phyloP scores from a whole-genome alignment of 2,329 filamentous ascomycete species.

The Epichloe gansuensis region DNA sequence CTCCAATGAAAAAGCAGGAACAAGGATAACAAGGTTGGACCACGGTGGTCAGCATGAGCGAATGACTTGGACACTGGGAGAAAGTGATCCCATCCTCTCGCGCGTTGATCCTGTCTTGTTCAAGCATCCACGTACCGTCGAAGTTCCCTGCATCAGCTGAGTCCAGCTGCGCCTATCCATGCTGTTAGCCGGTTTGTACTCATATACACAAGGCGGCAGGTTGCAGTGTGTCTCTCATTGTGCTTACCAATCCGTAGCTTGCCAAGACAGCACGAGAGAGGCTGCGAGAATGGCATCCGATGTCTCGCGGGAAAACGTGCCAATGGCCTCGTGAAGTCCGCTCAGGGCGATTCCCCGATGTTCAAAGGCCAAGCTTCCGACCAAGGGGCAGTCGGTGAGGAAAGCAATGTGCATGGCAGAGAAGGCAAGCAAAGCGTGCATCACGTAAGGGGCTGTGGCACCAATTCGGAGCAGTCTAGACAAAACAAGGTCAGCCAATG shows the following conservation, averaged over 20 bases:
- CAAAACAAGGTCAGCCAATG: neutral
- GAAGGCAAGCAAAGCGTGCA: constrained; percentile 84
- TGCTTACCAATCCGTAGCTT: constrained; percentile 84
- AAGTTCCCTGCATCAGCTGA: constrained; percentile 82
- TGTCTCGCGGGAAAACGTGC: constrained; percentile 70
- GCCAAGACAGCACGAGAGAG: constrained; percentile 88
- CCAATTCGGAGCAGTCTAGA: constrained; percentile 56
- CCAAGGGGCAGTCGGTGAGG: constrained; percentile 73
- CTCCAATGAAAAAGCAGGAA: neutral
- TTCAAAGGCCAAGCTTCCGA: constrained; percentile 79
- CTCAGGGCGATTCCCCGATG: constrained; percentile 78
- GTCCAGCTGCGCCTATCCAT: constrained; percentile 74
- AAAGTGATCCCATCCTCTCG: too few relatives aligned
- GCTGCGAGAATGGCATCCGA: constrained; percentile 87
- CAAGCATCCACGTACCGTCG: constrained; percentile 50
- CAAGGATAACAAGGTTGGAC: neutral
- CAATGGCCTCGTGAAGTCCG: constrained; percentile 79
- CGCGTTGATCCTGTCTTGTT: neutral
- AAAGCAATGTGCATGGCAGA: constrained; percentile 92
- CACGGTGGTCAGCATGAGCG: neutral
- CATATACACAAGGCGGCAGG: neutral
- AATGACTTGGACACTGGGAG: neutral
- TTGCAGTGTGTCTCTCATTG: constrained; percentile 1
- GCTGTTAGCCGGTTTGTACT: constrained; percentile 13
- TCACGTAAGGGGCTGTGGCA: constrained; percentile 73